phyloP scores from a whole-genome alignment of 2,329 filamentous ascomycete genomes.

The Paraconiothyrium sp. region DNA sequence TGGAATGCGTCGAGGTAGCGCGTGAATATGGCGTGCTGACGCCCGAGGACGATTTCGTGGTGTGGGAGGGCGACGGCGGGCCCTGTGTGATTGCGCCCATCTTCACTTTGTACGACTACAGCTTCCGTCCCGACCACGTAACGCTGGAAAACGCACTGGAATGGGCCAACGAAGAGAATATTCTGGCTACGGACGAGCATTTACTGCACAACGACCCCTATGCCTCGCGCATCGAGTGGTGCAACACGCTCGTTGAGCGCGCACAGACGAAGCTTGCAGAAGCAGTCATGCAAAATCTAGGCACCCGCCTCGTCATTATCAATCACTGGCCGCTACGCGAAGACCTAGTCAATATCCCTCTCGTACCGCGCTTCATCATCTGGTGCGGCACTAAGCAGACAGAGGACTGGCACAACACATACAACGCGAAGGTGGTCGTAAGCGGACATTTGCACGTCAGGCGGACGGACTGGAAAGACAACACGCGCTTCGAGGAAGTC shows the following conservation, averaged over 20 bases:
- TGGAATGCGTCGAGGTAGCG: constrained; percentile 63
- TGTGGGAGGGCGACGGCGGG: constrained; percentile 63
- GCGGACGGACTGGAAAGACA: constrained; percentile 58
- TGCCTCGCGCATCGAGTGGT: constrained; percentile 56
- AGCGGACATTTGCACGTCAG: constrained; percentile 58
- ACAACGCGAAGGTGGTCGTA: constrained; percentile 58
- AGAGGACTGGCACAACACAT: constrained; percentile 57
- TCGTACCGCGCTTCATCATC: constrained; percentile 55
- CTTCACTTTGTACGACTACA: constrained; percentile 70
- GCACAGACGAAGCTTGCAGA: constrained; percentile 53
- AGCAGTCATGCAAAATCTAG: constrained; percentile 40
- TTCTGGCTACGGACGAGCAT: constrained; percentile 58
- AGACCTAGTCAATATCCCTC: constrained; percentile 55
- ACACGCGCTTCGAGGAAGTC: constrained; percentile 58
- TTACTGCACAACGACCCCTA: constrained; percentile 58
- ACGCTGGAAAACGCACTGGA: constrained; percentile 58
- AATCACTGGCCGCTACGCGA: constrained; percentile 59
- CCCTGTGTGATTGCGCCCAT: constrained; percentile 63
- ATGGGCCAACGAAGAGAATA: constrained; percentile 57
- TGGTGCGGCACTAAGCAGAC: constrained; percentile 61
- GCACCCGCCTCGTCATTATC: constrained; percentile 52
- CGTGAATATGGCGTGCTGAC: constrained; percentile 63
- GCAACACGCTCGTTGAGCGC: constrained; percentile 52
- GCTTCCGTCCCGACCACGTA: constrained; percentile 62
- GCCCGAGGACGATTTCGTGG: constrained; percentile 64